phyloP scores from a whole-genome alignment of 441 rosid genomes.

The Raphanus hybrid region DNA sequence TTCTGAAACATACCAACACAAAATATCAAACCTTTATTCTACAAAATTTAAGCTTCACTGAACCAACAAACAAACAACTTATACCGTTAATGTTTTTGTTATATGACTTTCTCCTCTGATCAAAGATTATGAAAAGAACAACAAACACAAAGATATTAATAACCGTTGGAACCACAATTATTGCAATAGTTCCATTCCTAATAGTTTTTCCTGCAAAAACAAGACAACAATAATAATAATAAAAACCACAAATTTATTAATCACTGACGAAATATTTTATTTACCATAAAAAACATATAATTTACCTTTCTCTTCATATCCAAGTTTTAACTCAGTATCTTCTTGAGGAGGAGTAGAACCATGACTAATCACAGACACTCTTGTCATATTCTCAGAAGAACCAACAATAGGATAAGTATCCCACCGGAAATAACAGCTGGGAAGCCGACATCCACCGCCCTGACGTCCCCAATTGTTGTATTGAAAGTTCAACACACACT shows the following conservation, averaged over 20 bases:
- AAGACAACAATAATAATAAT: too few species aligned
- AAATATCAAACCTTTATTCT: not conserved
- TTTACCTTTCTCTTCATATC: constrained; percentile 6
- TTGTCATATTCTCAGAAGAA: constrained; percentile 4
- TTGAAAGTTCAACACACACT: constrained; percentile 22
- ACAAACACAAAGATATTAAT: not conserved
- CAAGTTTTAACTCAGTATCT: not conserved
- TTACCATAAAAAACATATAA: too few species aligned
- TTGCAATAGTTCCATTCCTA: constrained; percentile 7
- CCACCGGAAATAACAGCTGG: constrained; percentile 46
- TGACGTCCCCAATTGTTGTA: constrained; percentile 27
- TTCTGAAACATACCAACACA: not conserved
- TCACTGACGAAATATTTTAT: too few species aligned
- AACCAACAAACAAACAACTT: not conserved
- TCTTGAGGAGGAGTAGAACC: not conserved
- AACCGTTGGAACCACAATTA: constrained; percentile 17
- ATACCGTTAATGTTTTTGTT: not conserved
- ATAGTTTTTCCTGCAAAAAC: constrained; percentile 11
- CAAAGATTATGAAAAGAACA: not conserved
- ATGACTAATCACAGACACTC: constrained; percentile 32
- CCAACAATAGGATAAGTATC: constrained; percentile 37
- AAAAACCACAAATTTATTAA: too few species aligned
- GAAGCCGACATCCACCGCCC: constrained; percentile 41
- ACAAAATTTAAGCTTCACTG: not conserved
- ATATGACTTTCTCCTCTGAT: not conserved